Base-by-base conservation (phyloP, 768 basidiomycete species). In the Collybia sordida region DNA sequence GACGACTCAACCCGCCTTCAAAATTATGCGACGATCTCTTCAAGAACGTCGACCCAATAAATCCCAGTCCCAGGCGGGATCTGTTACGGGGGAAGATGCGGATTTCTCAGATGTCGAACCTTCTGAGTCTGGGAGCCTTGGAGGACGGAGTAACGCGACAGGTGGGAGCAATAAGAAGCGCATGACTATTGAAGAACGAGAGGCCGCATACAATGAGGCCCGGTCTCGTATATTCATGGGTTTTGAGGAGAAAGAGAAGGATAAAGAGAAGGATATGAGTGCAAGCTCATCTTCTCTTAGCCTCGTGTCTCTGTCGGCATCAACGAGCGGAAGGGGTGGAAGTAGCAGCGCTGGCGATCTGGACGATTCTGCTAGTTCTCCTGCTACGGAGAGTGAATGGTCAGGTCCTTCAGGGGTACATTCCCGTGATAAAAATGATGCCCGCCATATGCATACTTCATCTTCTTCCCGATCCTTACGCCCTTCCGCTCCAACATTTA, bases 201-300 rank as follows among this genome's bases (percentile, higher is more conserved):
- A 89, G 61, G 92, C 88, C 0, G 92, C 90, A n/a, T 93, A 93
- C 58, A 88, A 89, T 46, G 85, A 90, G 66, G 91, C 91, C 23
- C 82, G 92, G 40, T 86, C 83, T 31, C 81, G 91, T 49, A 93
- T 93, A 56, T 93, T 93, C 70, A 86, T 89, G 81, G 85, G 71
- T 55, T 90, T 91, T 56, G 79, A 89, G 63, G 87, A 88, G 59
- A 85, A 83, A 62, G 81, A 80, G 49, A 83, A 85, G 63, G 81
- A 79, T 48, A 86, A 85, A 58, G 85, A 84, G 36, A 84, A 81
- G 56, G 85, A 88, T 55, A 75, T 84, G 68, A 90, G 82, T 62
- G 82, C 87, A 6, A 87, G 86, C 61, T 89, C 88, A 7, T 89
- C 90, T 6, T 82, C 86, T 18, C 71, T 84, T 42, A 88, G 88